Base-by-base conservation (phyloP, 2,329 filamentous ascomycete genomes). In the Lithohypha guttulata region DNA sequence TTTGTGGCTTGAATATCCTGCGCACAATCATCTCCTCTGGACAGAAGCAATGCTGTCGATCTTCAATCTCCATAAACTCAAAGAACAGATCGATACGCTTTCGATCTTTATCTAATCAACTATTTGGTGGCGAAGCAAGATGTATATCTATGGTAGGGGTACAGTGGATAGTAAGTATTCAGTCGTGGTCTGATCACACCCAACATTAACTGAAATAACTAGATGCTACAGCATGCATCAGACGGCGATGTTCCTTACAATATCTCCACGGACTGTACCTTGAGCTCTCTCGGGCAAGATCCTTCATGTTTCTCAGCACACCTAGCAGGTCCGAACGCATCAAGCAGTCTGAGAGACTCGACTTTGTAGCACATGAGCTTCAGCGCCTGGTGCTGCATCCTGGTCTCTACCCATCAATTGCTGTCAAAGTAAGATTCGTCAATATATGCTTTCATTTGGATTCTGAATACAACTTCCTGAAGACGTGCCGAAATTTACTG, bases 251-350 rank as follows among this genome's bases (percentile, higher is more conserved):
- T 37, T 43, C 45, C 30, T 13, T 42, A 28, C 20, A 31, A 25
- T 49, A 44, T 36, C 47, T 49, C 23, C 25, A 38, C 21, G 21
- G 30, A 17, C 19, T 49, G 13, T 20, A 25, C 17, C 15, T 49
- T 3, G 44, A 49, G 25, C 21, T 49, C 19, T 42, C 42, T n/a
- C 42, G 47, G 4, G 42, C 44, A 13, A 47, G 38, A 36, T 34
- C 47, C 1, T 45, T 39, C 34, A 37, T 45, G 32, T 27, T 45
- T 20, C 42, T 41, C 17, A 43, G 42, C 15, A 39, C 44, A 13
- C 15, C 26, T 13, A 25, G 33, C n/a, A 3, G 22, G 19, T 18
- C 20, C 7, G 36, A 42, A 19, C 17, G 25, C n/a, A 14, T 33
- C 15, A 39, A 17, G 8, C 42, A 47, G 32, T 25, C 37, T 29